Base-by-base conservation (phyloP, 441 rosid species). In the Pelargonium australe region DNA sequence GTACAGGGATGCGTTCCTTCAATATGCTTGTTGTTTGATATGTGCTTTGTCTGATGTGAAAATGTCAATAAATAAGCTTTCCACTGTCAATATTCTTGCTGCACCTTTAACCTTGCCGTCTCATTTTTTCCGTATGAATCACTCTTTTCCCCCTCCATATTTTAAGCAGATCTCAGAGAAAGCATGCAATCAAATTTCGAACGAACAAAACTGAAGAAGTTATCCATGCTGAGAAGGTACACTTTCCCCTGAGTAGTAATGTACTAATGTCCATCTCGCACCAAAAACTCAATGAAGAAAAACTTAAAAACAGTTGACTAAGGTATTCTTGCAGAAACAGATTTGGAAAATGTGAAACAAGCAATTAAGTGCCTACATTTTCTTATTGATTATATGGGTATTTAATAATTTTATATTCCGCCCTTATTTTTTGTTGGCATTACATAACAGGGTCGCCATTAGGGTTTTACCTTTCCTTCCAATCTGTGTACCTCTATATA, bases 161-260 rank as follows among this genome's bases (percentile, higher is more conserved):
- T 57, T 66, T 47, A 65, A 72, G 70, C 85, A 94, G 96, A 81
- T 76, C 77, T 71, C 95, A 88, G 53, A 88, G 88, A 78, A 94
- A 94, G 78, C 91, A 88, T 79, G 96, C 97, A 8, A 83, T 95
- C 74, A 79, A 76, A 78, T 95, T 87, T 69, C 87, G 92, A 53
- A 76, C 83, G 78, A 78, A 86, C 66, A 95, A 87, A 83, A 79
- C 92, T 57, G 75, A 81, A 66, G 99, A 91, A 82, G 85, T 95
- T 78, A 66, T 83, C 80, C 89, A 86, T 75, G 84, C 79, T 64
- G 97, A 90, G 80, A 91, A 86, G 96, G 99, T 95, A 79, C 28
- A 25, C 34, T 62, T 7, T 55, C 75, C 63, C 64, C 67, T 17
- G 62, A 14, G 62, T 62, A 69, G 5, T 65, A 17, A 43, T 71